A percentile compares a stretch with the other conserved stretches of the same genome.
Evolutionary conservation across 768 basidiomycete species (phyloP).

Genomic region (Mycena rebaudengoi): DNA sequence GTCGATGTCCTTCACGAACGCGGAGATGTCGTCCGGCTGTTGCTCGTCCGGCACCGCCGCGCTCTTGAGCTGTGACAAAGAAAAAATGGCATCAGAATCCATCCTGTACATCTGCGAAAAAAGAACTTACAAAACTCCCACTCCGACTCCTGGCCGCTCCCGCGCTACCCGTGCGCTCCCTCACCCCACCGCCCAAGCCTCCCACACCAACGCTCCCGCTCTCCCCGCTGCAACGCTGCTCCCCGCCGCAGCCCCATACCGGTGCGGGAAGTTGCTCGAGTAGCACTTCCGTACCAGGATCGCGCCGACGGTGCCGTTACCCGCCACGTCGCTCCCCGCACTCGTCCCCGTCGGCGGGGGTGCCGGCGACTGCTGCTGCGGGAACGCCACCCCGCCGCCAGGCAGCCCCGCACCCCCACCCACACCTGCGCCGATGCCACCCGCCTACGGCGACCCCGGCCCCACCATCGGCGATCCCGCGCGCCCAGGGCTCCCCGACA

Average conservation of each 20-base stretch:
- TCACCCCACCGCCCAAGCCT: constrained; percentile 30
- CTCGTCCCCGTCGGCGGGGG: constrained; percentile 5
- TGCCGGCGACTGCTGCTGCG: not conserved
- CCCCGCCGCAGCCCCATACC: constrained; percentile 56
- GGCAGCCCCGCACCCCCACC: constrained; percentile 22
- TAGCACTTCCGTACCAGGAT: constrained; percentile 64
- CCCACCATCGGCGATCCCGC: not conserved
- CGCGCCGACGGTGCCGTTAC: not conserved
- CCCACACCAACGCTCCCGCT: constrained; percentile 26
- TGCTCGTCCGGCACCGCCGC: constrained; percentile 3
- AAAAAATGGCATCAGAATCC: too few species aligned
- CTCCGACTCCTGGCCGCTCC: constrained; percentile 44
- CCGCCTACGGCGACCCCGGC: too few species aligned
- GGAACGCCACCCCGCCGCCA: constrained; percentile 25
- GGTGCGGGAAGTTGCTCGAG: constrained; percentile 81
- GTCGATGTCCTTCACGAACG: constrained; percentile 82
- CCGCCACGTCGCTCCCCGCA: constrained; percentile 6
- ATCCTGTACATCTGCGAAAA: too few species aligned
- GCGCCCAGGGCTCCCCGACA: constrained; percentile 18
- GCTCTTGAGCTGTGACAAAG: constrained; percentile 11
- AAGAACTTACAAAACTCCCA: constrained; percentile 20
- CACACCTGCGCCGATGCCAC: too few species aligned
- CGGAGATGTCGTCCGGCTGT: constrained; percentile 78
- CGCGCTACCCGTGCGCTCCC: constrained; percentile 39
- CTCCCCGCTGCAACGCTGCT: constrained; percentile 40